Conservation (phyloP, 2,329 filamentous ascomycete species). For the Claviceps digitariae region DNA sequence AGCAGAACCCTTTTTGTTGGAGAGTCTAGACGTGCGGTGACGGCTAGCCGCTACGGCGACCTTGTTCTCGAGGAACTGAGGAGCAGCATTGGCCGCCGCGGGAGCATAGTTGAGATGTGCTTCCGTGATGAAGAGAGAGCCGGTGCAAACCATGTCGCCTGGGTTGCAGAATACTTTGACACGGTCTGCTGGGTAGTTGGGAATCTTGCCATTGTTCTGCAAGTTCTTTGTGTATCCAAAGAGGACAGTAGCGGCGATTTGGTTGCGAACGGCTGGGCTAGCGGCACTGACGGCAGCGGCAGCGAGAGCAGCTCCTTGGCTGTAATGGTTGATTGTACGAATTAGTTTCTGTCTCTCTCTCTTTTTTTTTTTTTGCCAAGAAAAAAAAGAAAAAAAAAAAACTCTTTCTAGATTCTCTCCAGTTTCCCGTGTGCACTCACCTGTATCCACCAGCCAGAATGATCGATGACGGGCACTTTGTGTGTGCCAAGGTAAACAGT, state of each 20-base stretch:
- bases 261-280: conserved; percentile 13
- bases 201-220: conserved; percentile 26
- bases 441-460: conserved; percentile 28
- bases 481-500: conserved; percentile 25
- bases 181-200: conserved; percentile 20
- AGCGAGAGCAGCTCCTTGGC: conserved; percentile 31
- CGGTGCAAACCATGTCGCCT: conserved; percentile 23
- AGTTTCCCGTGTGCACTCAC: conserved; percentile 6
- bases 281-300: conserved; percentile 24
- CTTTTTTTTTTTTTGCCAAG: no score
- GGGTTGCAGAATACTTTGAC: conserved; percentile 25
- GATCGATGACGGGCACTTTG: conserved; percentile 28
- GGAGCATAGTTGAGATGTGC: conserved; percentile 20
- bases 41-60: not conserved
- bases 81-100: conserved; percentile 10
- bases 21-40: no score
- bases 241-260: conserved; percentile 24
- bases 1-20: not conserved
- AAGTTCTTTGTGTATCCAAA: conserved; percentile 30
- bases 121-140: conserved; percentile 21
- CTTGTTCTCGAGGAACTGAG: conserved; percentile 11
- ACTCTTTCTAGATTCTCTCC: no score
- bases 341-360: not conserved
- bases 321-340: not conserved
- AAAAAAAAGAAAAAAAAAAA: no score